phyloP scores from a whole-genome alignment of 164 flowering plant genomes.

The Piper betle region DNA sequence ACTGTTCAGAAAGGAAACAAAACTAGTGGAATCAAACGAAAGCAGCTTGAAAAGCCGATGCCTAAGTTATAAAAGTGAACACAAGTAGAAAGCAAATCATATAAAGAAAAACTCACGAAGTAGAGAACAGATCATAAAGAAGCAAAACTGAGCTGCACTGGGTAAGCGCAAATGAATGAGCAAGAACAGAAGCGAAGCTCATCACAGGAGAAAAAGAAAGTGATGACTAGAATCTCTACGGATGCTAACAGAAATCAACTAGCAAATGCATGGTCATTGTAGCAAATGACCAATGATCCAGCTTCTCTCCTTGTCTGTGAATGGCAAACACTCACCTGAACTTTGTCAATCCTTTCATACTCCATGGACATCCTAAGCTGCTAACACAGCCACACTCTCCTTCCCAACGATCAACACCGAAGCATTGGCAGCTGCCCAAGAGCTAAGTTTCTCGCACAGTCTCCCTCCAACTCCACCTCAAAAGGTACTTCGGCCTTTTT shows the following conservation, averaged over 20 bases:
- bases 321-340: conserved; percentile 35
- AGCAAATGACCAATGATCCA: neutral
- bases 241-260: neutral
- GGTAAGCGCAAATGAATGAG: neutral
- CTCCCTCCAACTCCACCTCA: neutral
- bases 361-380: conserved; percentile 43
- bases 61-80: neutral
- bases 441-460: neutral
- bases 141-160: neutral
- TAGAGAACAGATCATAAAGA: neutral
- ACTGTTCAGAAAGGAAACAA: neutral
- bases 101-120: too few species aligned
- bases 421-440: neutral
- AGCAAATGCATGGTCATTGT: neutral
- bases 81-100: neutral
- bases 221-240: too few species aligned
- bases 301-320: neutral
- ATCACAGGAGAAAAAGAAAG: too few species aligned
- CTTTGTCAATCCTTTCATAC: conserved; percentile 85
- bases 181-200: neutral
- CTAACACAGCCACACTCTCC: neutral
- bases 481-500: neutral
- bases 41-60: neutral
- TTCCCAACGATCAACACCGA: neutral
- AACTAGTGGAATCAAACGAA: neutral